phyloP scores from a whole-genome alignment of 345 rosid genomes.

The Lenwebbia sp. region DNA sequence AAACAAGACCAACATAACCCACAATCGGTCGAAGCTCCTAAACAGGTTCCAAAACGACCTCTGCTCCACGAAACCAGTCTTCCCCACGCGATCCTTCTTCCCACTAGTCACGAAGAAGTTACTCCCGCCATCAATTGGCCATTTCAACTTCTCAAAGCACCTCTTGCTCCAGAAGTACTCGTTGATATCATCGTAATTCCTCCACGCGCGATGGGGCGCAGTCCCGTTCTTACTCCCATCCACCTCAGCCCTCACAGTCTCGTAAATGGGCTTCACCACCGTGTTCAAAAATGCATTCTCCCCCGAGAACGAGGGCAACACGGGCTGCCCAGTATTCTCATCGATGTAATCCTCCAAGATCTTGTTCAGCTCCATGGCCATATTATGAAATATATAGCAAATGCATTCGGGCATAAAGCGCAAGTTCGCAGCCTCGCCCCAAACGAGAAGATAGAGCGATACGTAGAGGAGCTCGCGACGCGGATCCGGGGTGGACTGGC shows the following conservation, averaged over 20 bases:
- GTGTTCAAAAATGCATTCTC: conserved; percentile 57
- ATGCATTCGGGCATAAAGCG: conserved; percentile 88
- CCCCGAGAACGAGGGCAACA: conserved; percentile 68
- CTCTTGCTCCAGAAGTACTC: conserved; percentile 96
- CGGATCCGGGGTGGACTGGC: conserved; percentile 30
- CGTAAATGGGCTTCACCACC: conserved; percentile 80
- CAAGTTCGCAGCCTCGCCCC: conserved; percentile 91
- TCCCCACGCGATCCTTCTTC: conserved; percentile 59
- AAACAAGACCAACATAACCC: conserved; percentile 73
- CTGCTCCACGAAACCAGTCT: conserved; percentile 97
- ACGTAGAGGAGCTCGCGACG: conserved; percentile 70
- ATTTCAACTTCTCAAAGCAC: conserved; percentile 73
- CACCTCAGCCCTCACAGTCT: conserved; percentile 64
- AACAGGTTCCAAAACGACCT: conserved; percentile 79
- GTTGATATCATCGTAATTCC: conserved; percentile 88
- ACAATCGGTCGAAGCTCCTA: conserved; percentile 84
- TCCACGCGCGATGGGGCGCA: conserved; percentile 90
- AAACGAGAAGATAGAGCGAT: conserved; percentile 57
- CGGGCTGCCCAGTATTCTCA: conserved; percentile 84
- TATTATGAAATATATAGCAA: conserved; percentile 76
- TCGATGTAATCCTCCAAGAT: conserved; percentile 73
- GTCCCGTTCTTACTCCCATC: conserved; percentile 80
- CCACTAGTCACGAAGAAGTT: conserved; percentile 57
- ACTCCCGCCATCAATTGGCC: conserved; percentile 76
- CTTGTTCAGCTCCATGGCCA: conserved; percentile 90